Percentiles rank a stretch among this genome's conserved stretches.
Evolutionary conservation across 2,329 filamentous ascomycete species (phyloP).

Genomic region (Ophiostoma novo-ulmi): DNA sequence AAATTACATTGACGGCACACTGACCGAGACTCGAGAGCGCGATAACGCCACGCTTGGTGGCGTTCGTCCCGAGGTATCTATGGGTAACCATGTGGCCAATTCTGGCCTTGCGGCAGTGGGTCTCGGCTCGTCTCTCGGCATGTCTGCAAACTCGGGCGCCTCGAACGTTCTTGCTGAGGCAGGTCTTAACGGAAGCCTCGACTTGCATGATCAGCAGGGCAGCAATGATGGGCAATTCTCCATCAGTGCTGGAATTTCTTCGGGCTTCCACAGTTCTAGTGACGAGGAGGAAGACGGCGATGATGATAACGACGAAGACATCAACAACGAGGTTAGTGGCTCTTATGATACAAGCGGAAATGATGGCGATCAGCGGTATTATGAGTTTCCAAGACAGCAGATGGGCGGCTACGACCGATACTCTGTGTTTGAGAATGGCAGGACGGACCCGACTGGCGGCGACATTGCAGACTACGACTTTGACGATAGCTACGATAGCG

Average conservation of each 20-base stretch:
- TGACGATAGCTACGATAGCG: neutral
- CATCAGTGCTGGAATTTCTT: conserved; percentile 65
- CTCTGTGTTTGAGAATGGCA: neutral
- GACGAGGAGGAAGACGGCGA: conserved; percentile 95
- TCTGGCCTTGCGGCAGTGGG: conserved; percentile 44
- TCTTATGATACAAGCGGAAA: neutral
- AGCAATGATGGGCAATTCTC: conserved; percentile 65
- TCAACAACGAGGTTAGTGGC: conserved; percentile 59
- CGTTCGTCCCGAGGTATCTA: conserved; percentile 82
- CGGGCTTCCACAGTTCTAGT: conserved; percentile 90
- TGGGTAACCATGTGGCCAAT: conserved; percentile 65
- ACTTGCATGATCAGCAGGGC: conserved; percentile 42
- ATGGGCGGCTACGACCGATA: neutral
- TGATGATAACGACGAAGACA: conserved; percentile 75
- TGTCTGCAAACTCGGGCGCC: conserved; percentile 35
- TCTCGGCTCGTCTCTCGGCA: conserved; percentile 39
- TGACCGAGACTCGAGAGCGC: conserved; percentile 88
- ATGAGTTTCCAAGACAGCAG: neutral
- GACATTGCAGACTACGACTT: conserved; percentile 6
- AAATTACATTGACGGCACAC: conserved; percentile 85
- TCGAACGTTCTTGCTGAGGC: conserved; percentile 74
- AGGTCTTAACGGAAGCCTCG: conserved; percentile 71
- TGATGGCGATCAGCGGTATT: neutral
- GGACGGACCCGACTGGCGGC: neutral
- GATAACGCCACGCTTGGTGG: conserved; percentile 98